Conservation (phyloP, 2,329 filamentous ascomycete species). For the Apiospora malaysiana region DNA sequence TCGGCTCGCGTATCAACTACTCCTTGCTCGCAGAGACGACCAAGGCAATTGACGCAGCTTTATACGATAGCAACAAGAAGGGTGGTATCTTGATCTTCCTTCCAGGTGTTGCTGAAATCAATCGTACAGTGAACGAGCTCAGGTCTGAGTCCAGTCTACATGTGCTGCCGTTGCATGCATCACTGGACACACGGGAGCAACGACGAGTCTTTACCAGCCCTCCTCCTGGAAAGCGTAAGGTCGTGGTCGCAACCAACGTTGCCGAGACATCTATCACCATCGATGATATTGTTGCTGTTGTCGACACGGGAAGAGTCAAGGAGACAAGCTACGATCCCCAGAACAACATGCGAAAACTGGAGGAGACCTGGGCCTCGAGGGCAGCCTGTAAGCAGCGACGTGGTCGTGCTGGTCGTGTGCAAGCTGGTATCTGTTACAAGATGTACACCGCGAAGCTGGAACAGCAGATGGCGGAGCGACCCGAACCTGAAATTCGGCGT, state of each 20-base stretch:
- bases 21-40: conserved; percentile 82
- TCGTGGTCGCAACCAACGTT: conserved; percentile 95
- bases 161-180: conserved; percentile 88
- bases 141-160: conserved; percentile 68
- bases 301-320: conserved; percentile 94
- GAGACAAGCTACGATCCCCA: conserved; percentile 92
- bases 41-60: conserved; percentile 77
- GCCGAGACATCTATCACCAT: conserved; percentile 99
- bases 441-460: conserved; percentile 89
- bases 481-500: conserved; percentile 91
- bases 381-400: conserved; percentile 94
- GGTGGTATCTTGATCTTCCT: conserved; percentile 96
- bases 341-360: conserved; percentile 92
- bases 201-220: conserved; percentile 81
- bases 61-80: conserved; percentile 67
- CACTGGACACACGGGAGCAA: conserved; percentile 86
- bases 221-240: conserved; percentile 82
- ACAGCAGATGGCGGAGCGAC: conserved; percentile 82
- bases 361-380: conserved; percentile 93
- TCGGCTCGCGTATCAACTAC: conserved; percentile 91
- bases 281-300: conserved; percentile 93
- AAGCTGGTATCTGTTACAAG: conserved; percentile 92
- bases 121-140: conserved; percentile 74
- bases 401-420: conserved; percentile 91
- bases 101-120: conserved; percentile 91